phyloP scores from a whole-genome alignment of 2,329 filamentous ascomycete genomes.

The Sclerotinia spermophila region DNA sequence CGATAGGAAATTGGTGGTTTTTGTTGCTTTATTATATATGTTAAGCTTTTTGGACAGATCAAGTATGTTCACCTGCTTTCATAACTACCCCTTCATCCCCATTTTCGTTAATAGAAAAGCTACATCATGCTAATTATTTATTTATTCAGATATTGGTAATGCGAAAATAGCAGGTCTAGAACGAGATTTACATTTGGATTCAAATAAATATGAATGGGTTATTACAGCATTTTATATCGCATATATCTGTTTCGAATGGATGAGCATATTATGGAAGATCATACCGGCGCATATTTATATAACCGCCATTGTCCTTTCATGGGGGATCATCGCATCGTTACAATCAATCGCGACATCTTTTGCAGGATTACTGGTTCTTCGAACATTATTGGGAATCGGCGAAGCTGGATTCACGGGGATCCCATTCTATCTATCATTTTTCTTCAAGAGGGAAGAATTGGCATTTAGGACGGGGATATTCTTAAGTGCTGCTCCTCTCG shows the following conservation, averaged over 20 bases:
- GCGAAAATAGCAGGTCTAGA: constrained; percentile 63
- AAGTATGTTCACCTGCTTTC: constrained; percentile 49
- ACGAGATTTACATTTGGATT: constrained; percentile 51
- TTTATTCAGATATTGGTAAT: constrained; percentile 54
- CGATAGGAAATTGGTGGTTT: constrained; percentile 72
- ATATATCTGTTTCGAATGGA: constrained; percentile 63
- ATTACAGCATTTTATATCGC: constrained; percentile 59
- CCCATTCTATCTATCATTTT: constrained; percentile 62
- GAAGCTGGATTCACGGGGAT: constrained; percentile 65
- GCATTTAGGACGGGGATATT: constrained; percentile 84
- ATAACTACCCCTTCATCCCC: background rate
- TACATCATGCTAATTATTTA: background rate
- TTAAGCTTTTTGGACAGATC: constrained; percentile 82
- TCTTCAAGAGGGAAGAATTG: constrained; percentile 65
- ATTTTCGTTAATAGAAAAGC: background rate
- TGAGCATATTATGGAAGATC: constrained; percentile 58
- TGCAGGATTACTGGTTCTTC: constrained; percentile 52
- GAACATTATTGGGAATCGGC: constrained; percentile 56
- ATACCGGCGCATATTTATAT: constrained; percentile 60
- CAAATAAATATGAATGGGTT: constrained; percentile 56
- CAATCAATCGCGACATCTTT: constrained; percentile 66
- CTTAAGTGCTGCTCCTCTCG: constrained; percentile 78
- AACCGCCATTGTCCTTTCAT: constrained; percentile 63
- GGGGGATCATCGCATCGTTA: constrained; percentile 75
- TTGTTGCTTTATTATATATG: constrained; percentile 79